Evolutionary conservation across 2,329 filamentous ascomycete genomes (phyloP).

Genomic region (Sarocladium oryzae): DNA sequence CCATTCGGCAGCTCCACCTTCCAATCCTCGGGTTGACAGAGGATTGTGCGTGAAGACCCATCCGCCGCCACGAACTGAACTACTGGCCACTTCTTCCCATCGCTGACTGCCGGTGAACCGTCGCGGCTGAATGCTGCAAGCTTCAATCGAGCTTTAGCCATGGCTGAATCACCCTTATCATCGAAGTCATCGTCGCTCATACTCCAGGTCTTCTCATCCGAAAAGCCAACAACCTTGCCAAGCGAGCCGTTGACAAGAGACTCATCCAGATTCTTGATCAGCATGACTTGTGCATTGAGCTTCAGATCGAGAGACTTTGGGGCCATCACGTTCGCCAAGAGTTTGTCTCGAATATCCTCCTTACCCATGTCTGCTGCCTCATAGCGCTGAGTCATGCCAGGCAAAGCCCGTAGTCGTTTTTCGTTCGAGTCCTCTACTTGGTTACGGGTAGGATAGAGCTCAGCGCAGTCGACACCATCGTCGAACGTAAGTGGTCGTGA

Average conservation of each 20-base stretch:
- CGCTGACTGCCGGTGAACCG: neutral
- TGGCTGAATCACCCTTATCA: slow-evolving; percentile 32
- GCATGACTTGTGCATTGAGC: slow-evolving; percentile 92
- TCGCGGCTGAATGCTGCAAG: slow-evolving; percentile 44
- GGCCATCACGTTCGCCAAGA: slow-evolving; percentile 89
- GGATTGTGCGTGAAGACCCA: slow-evolving; percentile 56
- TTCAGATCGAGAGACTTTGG: slow-evolving; percentile 75
- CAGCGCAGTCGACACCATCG: slow-evolving; percentile 66
- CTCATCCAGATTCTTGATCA: slow-evolving; percentile 99
- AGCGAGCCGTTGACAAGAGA: slow-evolving; percentile 89
- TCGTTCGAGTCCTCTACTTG: slow-evolving; percentile 88
- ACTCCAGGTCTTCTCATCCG: slow-evolving; percentile 32
- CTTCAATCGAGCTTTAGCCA: slow-evolving; percentile 47
- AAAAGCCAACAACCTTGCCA: slow-evolving; percentile 61
- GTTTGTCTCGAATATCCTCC: slow-evolving; percentile 61
- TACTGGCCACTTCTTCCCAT: slow-evolving; percentile 61
- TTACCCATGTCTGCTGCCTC: slow-evolving; percentile 75
- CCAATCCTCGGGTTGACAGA: slow-evolving; percentile 86
- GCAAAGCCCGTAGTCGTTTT: slow-evolving; percentile 63
- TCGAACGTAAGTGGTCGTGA: slow-evolving; percentile 64
- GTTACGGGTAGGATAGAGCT: slow-evolving; percentile 83
- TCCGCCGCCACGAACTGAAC: slow-evolving; percentile 77
- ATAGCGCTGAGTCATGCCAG: slow-evolving; percentile 62
- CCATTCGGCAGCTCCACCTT: slow-evolving; percentile 96
- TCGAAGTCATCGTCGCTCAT: slow-evolving; percentile 37